phyloP scores from a whole-genome alignment of 225 moss, liverwort and hornwort genomes.

The Lunularia cruciata region DNA sequence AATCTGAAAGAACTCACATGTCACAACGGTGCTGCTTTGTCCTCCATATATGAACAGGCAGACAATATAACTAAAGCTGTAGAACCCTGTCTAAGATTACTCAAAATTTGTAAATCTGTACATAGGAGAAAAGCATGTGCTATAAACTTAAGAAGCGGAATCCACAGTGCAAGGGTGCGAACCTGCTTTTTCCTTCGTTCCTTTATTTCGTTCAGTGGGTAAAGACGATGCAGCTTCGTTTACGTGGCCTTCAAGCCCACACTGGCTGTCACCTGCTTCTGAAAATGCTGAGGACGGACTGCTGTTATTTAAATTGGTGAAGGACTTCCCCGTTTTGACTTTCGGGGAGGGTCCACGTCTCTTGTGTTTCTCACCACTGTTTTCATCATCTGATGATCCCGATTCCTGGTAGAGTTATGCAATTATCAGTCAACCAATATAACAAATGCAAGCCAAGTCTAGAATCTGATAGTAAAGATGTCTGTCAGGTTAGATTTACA shows the following conservation, averaged over 20 bases:
- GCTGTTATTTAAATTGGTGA: constrained; percentile 39
- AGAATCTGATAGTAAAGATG: no score
- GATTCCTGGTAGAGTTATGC: constrained; percentile 47
- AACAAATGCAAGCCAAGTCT: background rate
- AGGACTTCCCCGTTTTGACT: background rate
- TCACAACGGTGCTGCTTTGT: background rate
- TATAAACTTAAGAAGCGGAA: background rate
- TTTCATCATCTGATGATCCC: constrained; percentile 65
- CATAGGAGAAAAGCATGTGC: no score
- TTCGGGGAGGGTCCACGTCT: constrained; percentile 22
- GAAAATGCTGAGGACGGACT: constrained; percentile 31
- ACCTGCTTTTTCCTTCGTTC: constrained; percentile 46
- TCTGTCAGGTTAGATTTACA: background rate
- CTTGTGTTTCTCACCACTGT: constrained; percentile 34
- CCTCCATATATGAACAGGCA: no score
- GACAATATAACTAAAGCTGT: no score
- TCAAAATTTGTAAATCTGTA: no score
- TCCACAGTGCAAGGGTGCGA: background rate
- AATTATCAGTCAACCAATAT: background rate
- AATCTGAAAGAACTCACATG: constrained; percentile 48
- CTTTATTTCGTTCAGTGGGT: constrained; percentile 16
- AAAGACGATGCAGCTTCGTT: constrained; percentile 12
- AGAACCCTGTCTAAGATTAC: no score
- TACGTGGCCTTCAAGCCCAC: constrained; percentile 7
- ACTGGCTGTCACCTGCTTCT: constrained; percentile 17